phyloP scores from a whole-genome alignment of 2,329 filamentous ascomycete genomes.

The Cytospora piceae region DNA sequence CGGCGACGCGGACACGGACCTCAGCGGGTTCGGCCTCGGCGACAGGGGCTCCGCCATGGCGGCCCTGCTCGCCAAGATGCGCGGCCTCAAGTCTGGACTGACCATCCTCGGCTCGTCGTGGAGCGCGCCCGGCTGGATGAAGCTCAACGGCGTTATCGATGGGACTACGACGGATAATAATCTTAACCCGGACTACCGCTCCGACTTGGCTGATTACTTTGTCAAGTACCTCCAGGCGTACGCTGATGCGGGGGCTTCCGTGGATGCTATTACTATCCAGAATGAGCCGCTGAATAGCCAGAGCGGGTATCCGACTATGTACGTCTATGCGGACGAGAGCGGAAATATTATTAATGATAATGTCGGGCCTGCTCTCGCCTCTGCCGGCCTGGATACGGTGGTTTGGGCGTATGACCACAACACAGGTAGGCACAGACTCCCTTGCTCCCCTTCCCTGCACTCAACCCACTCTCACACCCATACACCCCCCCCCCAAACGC shows the following conservation, averaged over 20 bases:
- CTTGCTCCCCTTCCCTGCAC: neutral
- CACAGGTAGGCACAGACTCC: conserved; percentile 36
- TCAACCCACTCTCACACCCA: neutral
- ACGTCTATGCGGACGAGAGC: conserved; percentile 44
- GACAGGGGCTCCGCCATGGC: conserved; percentile 46
- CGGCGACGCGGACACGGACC: conserved; percentile 37
- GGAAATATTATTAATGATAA: conserved; percentile 43
- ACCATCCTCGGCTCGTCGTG: conserved; percentile 45
- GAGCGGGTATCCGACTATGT: conserved; percentile 45
- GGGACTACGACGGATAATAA: conserved; percentile 44
- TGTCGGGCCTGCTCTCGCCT: conserved; percentile 44
- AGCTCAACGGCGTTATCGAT: conserved; percentile 42
- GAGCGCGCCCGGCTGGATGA: conserved; percentile 49
- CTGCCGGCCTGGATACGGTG: conserved; percentile 44
- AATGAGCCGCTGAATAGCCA: conserved; percentile 49
- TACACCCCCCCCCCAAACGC: neutral
- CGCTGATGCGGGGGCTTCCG: conserved; percentile 38
- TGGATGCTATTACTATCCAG: conserved; percentile 50
- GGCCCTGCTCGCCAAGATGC: conserved; percentile 43
- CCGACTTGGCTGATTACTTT: conserved; percentile 44
- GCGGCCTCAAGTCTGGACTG: conserved; percentile 40
- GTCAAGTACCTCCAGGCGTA: conserved; percentile 48
- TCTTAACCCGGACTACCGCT: conserved; percentile 44
- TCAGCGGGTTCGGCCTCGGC: conserved; percentile 42
- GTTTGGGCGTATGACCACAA: conserved; percentile 53